Conservation (phyloP, 1,284 basidiomycete genomes). For the Leccinum griseonigrum region DNA sequence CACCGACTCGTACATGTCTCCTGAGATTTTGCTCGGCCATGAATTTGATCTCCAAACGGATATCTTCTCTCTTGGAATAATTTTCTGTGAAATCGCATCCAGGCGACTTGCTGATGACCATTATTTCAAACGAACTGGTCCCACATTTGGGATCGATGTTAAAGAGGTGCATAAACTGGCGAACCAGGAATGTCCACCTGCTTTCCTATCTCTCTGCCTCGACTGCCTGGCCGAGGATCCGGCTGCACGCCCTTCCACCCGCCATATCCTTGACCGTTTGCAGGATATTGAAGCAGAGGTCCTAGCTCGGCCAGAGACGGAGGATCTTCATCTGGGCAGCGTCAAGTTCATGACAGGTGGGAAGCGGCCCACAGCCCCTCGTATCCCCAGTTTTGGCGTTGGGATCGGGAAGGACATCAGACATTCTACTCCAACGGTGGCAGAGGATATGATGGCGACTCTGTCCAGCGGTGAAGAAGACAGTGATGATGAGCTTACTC, state of each 20-base stretch:
- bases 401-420: conserved; percentile 63
- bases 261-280: conserved; percentile 73
- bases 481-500: conserved; percentile 58
- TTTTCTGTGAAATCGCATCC: conserved; percentile 89
- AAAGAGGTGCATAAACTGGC: conserved; percentile 73
- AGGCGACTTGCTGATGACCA: conserved; percentile 82
- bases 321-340: conserved; percentile 81
- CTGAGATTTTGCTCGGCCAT: conserved; percentile 89
- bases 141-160: conserved; percentile 75
- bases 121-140: conserved; percentile 77
- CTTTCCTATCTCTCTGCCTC: conserved; percentile 75
- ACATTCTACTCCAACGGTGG: conserved; percentile 18
- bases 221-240: conserved; percentile 79
- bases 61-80: conserved; percentile 92
- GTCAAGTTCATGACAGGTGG: conserved; percentile 73
- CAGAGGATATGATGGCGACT: conserved; percentile 28
- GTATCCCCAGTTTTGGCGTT: conserved; percentile 85
- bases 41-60: conserved; percentile 94
- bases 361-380: conserved; percentile 59
- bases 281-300: conserved; percentile 81
- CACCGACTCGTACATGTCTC: conserved; percentile 92
- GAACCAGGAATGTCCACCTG: conserved; percentile 75
- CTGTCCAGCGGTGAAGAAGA: conserved; percentile 48
- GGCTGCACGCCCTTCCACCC: conserved; percentile 69
- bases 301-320: conserved; percentile 62